A percentile compares a stretch with the other conserved stretches of the same genome.
Conservation (phyloP, 768 basidiomycete species). For the Rhodocollybia butyracea region DNA sequence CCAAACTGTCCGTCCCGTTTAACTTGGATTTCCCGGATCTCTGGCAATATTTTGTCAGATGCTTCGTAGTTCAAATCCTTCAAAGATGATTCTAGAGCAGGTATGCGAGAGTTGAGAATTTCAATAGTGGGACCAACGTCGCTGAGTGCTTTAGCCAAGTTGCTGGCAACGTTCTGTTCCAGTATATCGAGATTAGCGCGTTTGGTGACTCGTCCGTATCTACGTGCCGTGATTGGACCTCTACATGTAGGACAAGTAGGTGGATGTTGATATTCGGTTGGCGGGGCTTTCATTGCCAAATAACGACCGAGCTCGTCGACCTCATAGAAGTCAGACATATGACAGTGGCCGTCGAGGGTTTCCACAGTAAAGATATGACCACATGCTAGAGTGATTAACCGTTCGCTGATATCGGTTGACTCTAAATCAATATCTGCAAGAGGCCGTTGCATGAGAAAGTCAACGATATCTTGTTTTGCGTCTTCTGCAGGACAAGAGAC, state of each 20-base stretch:
- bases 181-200: constrained; percentile 62
- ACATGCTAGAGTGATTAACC: constrained; percentile 60
- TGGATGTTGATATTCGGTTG: constrained; percentile 32
- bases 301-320: constrained; percentile 33
- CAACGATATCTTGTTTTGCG: constrained; percentile 44
- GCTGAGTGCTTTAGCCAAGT: constrained; percentile 44
- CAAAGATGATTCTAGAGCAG: constrained; percentile 16
- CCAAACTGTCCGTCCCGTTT: neutral
- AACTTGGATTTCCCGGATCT: neutral
- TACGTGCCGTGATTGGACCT: constrained; percentile 47
- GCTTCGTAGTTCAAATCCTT: constrained; percentile 4
- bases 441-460: constrained; percentile 52
- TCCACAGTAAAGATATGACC: constrained; percentile 68
- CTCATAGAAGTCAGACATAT: constrained; percentile 49
- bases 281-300: constrained; percentile 41
- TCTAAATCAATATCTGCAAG: constrained; percentile 46
- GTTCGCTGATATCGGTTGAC: constrained; percentile 38
- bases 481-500: constrained; percentile 42
- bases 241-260: constrained; percentile 66
- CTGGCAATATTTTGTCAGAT: neutral
- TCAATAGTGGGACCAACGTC: constrained; percentile 25
- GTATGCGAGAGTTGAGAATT: constrained; percentile 20
- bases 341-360: constrained; percentile 61
- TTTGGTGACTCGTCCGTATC: constrained; percentile 63
- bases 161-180: constrained; percentile 56